Base-by-base conservation (phyloP, 2,329 filamentous ascomycete genomes). In the Escovopsis sp. region DNA sequence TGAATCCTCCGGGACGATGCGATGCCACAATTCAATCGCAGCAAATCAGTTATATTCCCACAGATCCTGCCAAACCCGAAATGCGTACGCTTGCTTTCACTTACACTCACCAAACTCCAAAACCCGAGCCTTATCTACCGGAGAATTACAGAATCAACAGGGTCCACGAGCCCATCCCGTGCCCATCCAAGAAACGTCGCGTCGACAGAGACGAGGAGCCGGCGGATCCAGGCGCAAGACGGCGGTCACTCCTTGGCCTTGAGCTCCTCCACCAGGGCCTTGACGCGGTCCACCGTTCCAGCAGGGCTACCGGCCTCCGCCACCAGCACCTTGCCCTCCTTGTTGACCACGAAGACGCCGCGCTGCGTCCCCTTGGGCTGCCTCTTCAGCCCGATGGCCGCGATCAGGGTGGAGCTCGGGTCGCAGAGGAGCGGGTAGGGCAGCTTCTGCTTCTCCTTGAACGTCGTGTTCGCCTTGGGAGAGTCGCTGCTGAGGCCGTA, bases 361-460 rank as follows among this genome's bases (percentile, higher is more conserved):
- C 91, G 79, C 40, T 74, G 77, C 12, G 86, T 94, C 47, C 85
- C 82, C 62, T 78, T 84, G 38, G 83, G 82, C 7, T 69, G 61
- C 68, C 95, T 95, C 67, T 87, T 88, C 50, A 96, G 65, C n/a
- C 88, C 89, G 58, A 96, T 83, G 43, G 87, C 87, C 11, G 62
- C 69, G 54, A 96, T 94, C 45, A 98, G 73, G 3, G 75, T 78
- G 26, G 73, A 75, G 41, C 67, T 65, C 6, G 80, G 74, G 60
- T 98, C 88, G 66, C 88, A 96, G 35, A 98, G 75, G 38, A 98
- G 76, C 33, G 82, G 69, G 62, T 94, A 98, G 5, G 82, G 85
- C 42, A 96, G 75, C 49, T 82, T 85, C 62, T 96, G 85, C 68
- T 94, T 94, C 35, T 78, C 80, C 65, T 86, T 83, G 73, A 96